Base-by-base conservation (phyloP, 768 basidiomycete species). In the Lenzites betulinus region DNA sequence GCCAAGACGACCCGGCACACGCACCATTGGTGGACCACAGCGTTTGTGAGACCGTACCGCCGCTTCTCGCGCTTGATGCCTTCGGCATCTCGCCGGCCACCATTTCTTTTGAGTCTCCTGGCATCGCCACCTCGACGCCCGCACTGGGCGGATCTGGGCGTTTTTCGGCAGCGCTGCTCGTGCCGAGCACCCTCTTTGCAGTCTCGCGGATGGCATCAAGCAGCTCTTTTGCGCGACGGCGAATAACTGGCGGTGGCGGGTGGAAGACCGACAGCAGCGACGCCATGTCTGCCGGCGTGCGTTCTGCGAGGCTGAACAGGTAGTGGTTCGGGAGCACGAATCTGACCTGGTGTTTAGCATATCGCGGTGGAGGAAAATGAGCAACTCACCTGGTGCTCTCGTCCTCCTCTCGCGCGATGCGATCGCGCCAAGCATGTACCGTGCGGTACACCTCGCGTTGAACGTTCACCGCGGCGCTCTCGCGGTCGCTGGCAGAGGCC, bases 361-460 rank as follows among this genome's bases (percentile, higher is more conserved):
- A 15, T 9, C 3, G n/a, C 18, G 0, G 30, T 22, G 4, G 38
- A 9, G 20, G 28, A 18, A 16, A 30, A 38, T 22, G 36, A 54
- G 12, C 33, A 35, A 74, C 83, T 46, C 70, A 94, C 88, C 88
- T 77, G 9, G 83, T 82, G 68, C 91, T 92, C 73, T 97, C 95
- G 70, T 98, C 95, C 66, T 93, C 90, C 57, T 88, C 84, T 51
- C 92, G 79, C 2, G 92, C 91, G 1, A 87, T 75, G 12, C 71
- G 68, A 71, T 98, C 95, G 59, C 95, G 79, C 95, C 95, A 98
- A 35, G 76, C 78, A 72, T 95, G 92, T 13, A 96, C 77, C 2
- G 79, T 77, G 59, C 78, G 83, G 73, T 90, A 94, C 16, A 94
- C 84, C 36, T 79, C 80, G 28, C 82, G 79, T 63, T 85, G 83